Evolutionary conservation across 805 yeast species (phyloP).

Genomic region (Aciculoconidium aculeatum): DNA sequence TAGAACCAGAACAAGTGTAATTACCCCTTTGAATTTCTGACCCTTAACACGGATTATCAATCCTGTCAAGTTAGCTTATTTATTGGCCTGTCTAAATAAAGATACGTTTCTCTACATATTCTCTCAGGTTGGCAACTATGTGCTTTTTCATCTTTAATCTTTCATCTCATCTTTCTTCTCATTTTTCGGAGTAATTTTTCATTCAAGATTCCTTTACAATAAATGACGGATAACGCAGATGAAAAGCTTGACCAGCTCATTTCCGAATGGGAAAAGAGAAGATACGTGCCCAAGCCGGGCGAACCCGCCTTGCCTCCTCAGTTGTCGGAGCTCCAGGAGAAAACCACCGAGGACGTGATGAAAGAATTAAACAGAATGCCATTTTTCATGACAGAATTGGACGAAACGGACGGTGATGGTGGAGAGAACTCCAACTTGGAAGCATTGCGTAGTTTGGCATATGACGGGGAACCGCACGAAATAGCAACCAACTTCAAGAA

Average conservation of each 20-base stretch:
- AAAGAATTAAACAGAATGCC: slow-evolving; percentile 79
- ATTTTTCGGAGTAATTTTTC: no score
- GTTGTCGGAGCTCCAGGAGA: slow-evolving; percentile 54
- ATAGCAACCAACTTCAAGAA: slow-evolving; percentile 82
- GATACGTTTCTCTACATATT: no score
- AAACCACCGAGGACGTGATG: slow-evolving; percentile 70
- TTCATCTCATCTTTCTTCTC: no score
- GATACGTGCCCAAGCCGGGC: slow-evolving; percentile 41
- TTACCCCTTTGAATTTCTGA: no score
- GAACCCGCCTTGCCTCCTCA: slow-evolving; percentile 83
- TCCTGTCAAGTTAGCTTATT: no score
- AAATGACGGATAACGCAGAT: slow-evolving; percentile 9
- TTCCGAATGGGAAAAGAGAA: slow-evolving; percentile 38
- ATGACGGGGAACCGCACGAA: slow-evolving; percentile 94
- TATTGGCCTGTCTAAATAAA: no score
- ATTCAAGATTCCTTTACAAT: not conserved
- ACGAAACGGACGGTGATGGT: slow-evolving; percentile 69
- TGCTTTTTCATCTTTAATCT: no score
- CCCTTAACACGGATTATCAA: no score
- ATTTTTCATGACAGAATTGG: slow-evolving; percentile 87
- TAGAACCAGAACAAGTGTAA: not conserved
- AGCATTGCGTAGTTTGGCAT: slow-evolving; percentile 85
- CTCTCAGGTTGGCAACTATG: no score
- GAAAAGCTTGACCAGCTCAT: slow-evolving; percentile 13
- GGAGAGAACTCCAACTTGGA: slow-evolving; percentile 73